Evolutionary conservation across 164 flowering plant species (phyloP), one percentile per base, ranked within the genome.

Genomic region (Vitis labrusca): DNA sequence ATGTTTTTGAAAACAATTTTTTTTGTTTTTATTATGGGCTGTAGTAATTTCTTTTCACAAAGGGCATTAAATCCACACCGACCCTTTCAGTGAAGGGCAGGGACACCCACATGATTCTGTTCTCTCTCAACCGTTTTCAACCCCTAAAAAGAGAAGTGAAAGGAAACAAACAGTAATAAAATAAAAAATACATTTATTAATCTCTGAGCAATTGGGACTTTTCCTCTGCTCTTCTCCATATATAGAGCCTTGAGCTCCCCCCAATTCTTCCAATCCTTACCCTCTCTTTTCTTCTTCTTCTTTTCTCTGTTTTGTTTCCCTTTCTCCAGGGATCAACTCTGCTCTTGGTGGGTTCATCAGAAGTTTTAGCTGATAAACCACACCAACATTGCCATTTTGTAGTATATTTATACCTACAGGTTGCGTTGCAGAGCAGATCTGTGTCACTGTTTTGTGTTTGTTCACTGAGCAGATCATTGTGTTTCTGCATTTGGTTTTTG

Each of bases 311-410:
- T 66, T 50, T 8, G 27, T 15, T 66, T 59, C 49, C 32, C 52
- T 32, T 58, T 29, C 47, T 47, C 14, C 30, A 10, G 5, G 8
- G 61, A 7, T 13, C 10, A 12, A 11, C 49, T 50, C 49, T 44
- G 7, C 51, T 68, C 64, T 47, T 68, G 69, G 77, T 75, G 56
- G 83, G 76, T 81, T 83, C 81, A 73, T 84, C 86, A 78, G 79
- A 71, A 79, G 49, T 85, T 85, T 85, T 80, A 72, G 72, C 84
- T 87, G 90, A 80, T 84, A 80, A 78, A 77, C 68, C 81, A 63
- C 3, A 69, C 81, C 85, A 57, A 52, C 89, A 85, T 80, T 84
- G 68, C 71, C 74, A 64, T 44, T 63, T 69, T 70, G 54, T 8
- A 9, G 17, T 61, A 23, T 51, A 47, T 17, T 52, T 9, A 10